Evolutionary conservation across 768 basidiomycete genomes (phyloP).

Genomic region (Peribolospora baueri): DNA sequence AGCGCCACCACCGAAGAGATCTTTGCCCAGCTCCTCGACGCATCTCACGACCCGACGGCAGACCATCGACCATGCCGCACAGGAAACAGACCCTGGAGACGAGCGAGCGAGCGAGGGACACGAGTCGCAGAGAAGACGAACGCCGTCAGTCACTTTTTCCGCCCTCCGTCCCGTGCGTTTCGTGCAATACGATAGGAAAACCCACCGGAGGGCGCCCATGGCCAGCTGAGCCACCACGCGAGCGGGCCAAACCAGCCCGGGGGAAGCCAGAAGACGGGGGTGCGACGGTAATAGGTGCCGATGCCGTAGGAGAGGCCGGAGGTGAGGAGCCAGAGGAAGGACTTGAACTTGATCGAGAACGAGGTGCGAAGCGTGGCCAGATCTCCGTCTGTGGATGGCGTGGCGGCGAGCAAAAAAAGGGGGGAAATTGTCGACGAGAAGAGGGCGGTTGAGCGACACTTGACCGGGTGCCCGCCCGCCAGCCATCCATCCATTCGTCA

Average conservation of each 20-base stretch:
- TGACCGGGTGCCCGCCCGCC: neutral
- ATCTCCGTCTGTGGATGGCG: neutral
- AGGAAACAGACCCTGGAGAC: conserved; percentile 58
- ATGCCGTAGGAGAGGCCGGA: conserved; percentile 60
- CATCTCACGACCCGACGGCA: conserved; percentile 61
- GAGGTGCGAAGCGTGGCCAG: conserved; percentile 30
- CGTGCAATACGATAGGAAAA: conserved; percentile 3
- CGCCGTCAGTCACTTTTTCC: neutral
- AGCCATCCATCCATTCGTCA: conserved; percentile 4
- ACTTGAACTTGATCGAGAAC: conserved; percentile 48
- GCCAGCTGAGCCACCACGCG: conserved; percentile 66
- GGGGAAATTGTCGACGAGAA: neutral
- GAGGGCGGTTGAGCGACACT: neutral
- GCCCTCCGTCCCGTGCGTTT: conserved; percentile 1
- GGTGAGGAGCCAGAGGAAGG: conserved; percentile 56
- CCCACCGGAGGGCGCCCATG: conserved; percentile 68
- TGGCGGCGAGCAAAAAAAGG: neutral
- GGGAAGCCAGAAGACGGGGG: conserved; percentile 85
- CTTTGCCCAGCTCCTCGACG: conserved; percentile 32
- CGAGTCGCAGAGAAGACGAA: neutral
- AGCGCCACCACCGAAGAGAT: too few species aligned
- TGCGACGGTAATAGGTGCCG: conserved; percentile 72
- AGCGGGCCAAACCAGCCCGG: conserved; percentile 71
- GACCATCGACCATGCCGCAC: conserved; percentile 86
- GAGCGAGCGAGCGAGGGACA: neutral